phyloP scores from a whole-genome alignment of 2,329 filamentous ascomycete genomes.

The Arachnomyces sp. region DNA sequence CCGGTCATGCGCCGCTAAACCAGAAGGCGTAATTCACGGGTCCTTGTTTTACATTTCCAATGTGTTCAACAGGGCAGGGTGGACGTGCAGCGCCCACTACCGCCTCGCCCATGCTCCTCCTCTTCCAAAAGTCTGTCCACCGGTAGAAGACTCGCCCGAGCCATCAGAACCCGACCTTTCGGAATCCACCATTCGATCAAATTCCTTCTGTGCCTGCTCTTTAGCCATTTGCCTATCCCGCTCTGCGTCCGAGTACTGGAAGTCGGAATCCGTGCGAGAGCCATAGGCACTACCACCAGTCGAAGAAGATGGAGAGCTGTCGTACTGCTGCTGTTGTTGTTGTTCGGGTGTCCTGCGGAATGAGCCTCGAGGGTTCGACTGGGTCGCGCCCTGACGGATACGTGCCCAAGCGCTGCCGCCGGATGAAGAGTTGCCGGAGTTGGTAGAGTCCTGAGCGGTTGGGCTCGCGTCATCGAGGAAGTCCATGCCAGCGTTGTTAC shows the following conservation, averaged over 20 bases:
- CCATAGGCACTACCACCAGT: background rate
- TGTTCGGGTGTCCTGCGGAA: constrained; percentile 1
- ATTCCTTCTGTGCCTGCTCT: constrained; percentile 36
- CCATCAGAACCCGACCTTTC: constrained; percentile 26
- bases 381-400: constrained; percentile 17
- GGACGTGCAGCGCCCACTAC: too few species aligned
- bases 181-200: constrained; percentile 36
- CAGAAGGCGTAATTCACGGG: too few species aligned
- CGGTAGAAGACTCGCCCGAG: constrained; percentile 6
- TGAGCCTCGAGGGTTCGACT: background rate
- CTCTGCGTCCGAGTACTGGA: constrained; percentile 9
- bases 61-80: too few species aligned
- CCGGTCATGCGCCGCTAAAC: too few species aligned
- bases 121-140: constrained; percentile 12
- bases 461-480: constrained; percentile 34
- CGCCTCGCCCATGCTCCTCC: constrained; percentile 2
- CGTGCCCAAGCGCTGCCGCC: constrained; percentile 32
- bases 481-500: constrained; percentile 11
- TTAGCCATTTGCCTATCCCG: constrained; percentile 21
- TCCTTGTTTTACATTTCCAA: too few species aligned
- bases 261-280: background rate
- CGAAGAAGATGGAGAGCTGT: constrained; percentile 2
- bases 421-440: constrained; percentile 2
- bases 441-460: constrained; percentile 25
- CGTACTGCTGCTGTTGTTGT: constrained; percentile 7